Conservation (phyloP, 495 filamentous ascomycete genomes). For the Penicillium canescens region DNA sequence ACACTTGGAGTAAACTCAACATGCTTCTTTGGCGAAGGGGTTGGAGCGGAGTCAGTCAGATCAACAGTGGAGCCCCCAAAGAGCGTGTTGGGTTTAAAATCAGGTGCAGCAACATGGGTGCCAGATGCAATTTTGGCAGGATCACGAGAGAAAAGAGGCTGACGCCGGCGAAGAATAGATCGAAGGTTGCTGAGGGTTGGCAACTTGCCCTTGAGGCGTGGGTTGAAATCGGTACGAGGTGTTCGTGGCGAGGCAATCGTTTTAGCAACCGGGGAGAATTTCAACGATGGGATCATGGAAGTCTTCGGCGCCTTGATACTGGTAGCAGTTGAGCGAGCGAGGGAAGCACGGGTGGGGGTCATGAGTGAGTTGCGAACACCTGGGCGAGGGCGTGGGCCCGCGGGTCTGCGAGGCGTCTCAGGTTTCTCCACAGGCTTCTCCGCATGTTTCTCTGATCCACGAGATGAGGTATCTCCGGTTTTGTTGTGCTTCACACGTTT, state of each 20-base stretch:
- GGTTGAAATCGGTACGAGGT: slow-evolving; percentile 48
- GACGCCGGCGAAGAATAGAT: slow-evolving; percentile 61
- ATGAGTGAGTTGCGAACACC: slow-evolving; percentile 53
- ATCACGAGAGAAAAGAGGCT: slow-evolving; percentile 62
- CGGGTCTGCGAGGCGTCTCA: slow-evolving; percentile 42
- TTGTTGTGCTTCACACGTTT: slow-evolving; percentile 67
- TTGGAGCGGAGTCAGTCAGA: slow-evolving; percentile 29
- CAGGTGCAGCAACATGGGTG: slow-evolving; percentile 55
- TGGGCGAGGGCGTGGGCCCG: slow-evolving; percentile 38
- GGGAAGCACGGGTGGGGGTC: slow-evolving; percentile 80
- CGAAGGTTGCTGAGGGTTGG: slow-evolving; percentile 51
- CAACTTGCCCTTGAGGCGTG: slow-evolving; percentile 41
- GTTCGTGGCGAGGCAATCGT: slow-evolving; percentile 44
- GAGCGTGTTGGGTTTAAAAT: slow-evolving; percentile 45
- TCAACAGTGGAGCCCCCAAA: slow-evolving; percentile 31
- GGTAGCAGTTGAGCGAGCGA: slow-evolving; percentile 55
- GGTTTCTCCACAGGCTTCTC: slow-evolving; percentile 19
- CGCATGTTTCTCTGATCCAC: slow-evolving; percentile 1
- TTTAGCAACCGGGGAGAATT: slow-evolving; percentile 48
- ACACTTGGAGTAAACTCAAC: slow-evolving; percentile 61
- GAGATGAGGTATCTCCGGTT: slow-evolving; percentile 59
- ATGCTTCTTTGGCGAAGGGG: slow-evolving; percentile 55
- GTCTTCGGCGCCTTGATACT: slow-evolving; percentile 59
- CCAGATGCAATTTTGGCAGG: slow-evolving; percentile 60
- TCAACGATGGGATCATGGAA: slow-evolving; percentile 55